phyloP scores from a whole-genome alignment of 2,329 filamentous ascomycete species.

The Colletotrichum sublineola region DNA sequence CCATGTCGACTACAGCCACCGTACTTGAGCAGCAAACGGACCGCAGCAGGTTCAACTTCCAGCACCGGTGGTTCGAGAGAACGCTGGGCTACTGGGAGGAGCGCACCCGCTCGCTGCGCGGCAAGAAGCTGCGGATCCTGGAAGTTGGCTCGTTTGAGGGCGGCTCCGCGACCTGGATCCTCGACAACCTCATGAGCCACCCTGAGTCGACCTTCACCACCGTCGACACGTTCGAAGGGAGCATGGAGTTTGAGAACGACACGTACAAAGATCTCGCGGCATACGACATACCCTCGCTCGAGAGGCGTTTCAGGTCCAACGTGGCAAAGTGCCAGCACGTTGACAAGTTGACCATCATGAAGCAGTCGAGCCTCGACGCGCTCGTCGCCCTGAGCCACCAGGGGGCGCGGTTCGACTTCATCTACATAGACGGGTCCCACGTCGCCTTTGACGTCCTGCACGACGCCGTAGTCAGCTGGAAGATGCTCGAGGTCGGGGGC shows the following conservation, averaged over 20 bases:
- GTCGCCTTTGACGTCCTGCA: slow-evolving; percentile 8
- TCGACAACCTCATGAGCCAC: background rate
- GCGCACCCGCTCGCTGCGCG: background rate
- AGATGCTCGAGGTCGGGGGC: background rate
- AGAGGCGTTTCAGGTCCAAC: background rate
- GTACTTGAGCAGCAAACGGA: background rate
- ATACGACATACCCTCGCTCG: background rate
- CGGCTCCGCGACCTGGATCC: slow-evolving; percentile 1
- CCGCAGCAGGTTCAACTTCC: slow-evolving; percentile 1
- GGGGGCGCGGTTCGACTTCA: slow-evolving; percentile 16
- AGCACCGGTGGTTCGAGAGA: background rate
- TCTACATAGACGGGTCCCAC: slow-evolving; percentile 21
- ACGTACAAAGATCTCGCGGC: background rate
- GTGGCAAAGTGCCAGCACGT: background rate
- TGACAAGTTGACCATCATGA: background rate
- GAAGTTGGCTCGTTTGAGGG: slow-evolving; percentile 4
- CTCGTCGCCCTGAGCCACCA: slow-evolving; percentile 1
- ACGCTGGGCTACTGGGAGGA: background rate
- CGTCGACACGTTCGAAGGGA: slow-evolving; percentile 13
- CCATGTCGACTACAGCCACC: background rate
- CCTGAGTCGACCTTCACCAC: slow-evolving; percentile 4
- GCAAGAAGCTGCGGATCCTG: background rate
- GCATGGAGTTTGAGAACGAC: slow-evolving; percentile 14
- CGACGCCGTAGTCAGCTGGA: background rate
- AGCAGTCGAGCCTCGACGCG: slow-evolving; percentile 10